These are phyloP conservation scores for Spathaspora hagerdaliae DNA, from an alignment of 805 yeast genomes.

Conservation along the genomic window DNA sequence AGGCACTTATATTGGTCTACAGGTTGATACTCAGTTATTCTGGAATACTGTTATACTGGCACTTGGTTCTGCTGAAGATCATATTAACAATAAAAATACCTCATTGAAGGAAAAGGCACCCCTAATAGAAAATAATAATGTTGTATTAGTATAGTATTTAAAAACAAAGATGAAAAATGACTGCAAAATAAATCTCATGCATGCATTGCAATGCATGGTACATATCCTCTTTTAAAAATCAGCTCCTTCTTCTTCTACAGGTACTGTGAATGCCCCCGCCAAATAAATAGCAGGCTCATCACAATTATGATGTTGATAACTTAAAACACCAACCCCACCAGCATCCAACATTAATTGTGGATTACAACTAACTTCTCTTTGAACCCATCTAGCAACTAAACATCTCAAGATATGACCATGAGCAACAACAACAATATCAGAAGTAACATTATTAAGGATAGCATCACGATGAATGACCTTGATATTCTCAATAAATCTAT, in stretches of 20 bases:
- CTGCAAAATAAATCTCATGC: too few species aligned
- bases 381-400: slow-evolving; percentile 86
- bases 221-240: slow-evolving; percentile 4
- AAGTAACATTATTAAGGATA: slow-evolving; percentile 44
- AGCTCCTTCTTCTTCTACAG: slow-evolving; percentile 52
- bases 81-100: background rate
- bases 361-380: slow-evolving; percentile 51
- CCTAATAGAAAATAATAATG: background rate
- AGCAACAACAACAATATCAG: slow-evolving; percentile 81
- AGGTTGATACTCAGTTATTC: slow-evolving; percentile 5
- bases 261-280: slow-evolving; percentile 79
- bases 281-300: slow-evolving; percentile 83
- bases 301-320: slow-evolving; percentile 81
- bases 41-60: slow-evolving; percentile 8
- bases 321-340: slow-evolving; percentile 90
- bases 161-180: too few species aligned
- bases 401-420: slow-evolving; percentile 93
- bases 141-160: too few species aligned
- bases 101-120: background rate
- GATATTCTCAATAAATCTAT: slow-evolving; percentile 62
- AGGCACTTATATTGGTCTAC: slow-evolving; percentile 8
- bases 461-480: slow-evolving; percentile 56
- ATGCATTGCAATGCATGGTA: too few species aligned
- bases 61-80: slow-evolving; percentile 7
- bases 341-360: slow-evolving; percentile 88